Conservation (phyloP, 352 stramenopile genomes). For the Phytophthora tubulina region DNA sequence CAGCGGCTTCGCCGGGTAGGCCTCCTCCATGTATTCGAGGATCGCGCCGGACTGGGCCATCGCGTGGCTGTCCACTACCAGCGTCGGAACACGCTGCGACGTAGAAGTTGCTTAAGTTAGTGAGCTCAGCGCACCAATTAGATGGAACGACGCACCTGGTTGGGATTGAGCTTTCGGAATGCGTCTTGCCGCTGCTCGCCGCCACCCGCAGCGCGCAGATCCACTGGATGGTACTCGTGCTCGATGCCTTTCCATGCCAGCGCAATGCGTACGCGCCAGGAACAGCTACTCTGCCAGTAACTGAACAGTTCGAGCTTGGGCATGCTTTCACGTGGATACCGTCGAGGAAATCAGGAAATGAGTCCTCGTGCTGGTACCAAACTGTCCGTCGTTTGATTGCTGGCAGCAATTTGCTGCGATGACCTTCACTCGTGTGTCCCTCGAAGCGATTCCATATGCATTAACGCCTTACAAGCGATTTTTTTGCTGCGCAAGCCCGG, state of each 20-base stretch:
- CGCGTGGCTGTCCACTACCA: conserved; percentile 82
- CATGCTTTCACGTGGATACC: conserved; percentile 8
- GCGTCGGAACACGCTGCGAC: conserved; percentile 68
- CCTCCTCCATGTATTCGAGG: conserved; percentile 94
- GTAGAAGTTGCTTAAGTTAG: conserved; percentile 3
- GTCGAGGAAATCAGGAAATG: conserved; percentile 14
- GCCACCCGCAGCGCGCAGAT: conserved; percentile 63
- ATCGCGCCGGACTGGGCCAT: conserved; percentile 92
- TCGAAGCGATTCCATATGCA: too few species aligned
- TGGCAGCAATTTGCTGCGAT: too few species aligned
- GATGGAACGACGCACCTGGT: conserved; percentile 51
- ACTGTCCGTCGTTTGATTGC: too few species aligned
- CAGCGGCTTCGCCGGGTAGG: conserved; percentile 73
- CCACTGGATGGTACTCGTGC: conserved; percentile 82
- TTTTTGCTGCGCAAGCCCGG: too few species aligned
- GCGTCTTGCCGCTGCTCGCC: conserved; percentile 66
- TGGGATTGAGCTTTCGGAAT: conserved; percentile 74
- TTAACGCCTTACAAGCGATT: too few species aligned
- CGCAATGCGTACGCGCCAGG: conserved; percentile 91
- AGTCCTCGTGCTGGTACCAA: background rate
- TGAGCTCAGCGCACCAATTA: background rate
- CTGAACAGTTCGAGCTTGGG: conserved; percentile 61
- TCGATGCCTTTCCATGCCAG: conserved; percentile 88
- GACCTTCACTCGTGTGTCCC: background rate
- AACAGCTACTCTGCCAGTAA: conserved; percentile 91